Evolutionary conservation across 2,329 filamentous ascomycete species (phyloP).

Genomic region (Colletotrichum sp.): DNA sequence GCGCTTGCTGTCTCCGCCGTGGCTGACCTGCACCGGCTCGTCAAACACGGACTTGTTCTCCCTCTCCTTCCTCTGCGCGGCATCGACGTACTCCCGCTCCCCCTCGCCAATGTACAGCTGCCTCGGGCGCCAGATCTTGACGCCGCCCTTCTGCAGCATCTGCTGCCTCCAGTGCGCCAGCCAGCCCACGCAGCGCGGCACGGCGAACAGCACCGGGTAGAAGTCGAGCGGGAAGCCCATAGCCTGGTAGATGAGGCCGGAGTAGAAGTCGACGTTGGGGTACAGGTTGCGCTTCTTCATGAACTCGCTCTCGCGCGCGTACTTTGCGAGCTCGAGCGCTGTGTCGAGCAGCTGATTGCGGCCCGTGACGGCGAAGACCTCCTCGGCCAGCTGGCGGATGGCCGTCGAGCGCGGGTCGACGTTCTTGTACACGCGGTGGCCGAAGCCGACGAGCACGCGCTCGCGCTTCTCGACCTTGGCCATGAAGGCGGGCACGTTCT

Average conservation of each 20-base stretch:
- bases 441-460: conserved; percentile 59
- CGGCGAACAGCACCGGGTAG: conserved; percentile 56
- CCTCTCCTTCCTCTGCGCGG: conserved; percentile 36
- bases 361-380: conserved; percentile 54
- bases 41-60: conserved; percentile 35
- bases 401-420: conserved; percentile 57
- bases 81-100: conserved; percentile 48
- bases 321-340: conserved; percentile 49
- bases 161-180: conserved; percentile 57
- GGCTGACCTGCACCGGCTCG: conserved; percentile 38
- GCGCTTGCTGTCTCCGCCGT: conserved; percentile 48
- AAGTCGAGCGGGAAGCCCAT: conserved; percentile 60
- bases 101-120: conserved; percentile 53
- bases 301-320: conserved; percentile 50
- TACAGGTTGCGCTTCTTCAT: conserved; percentile 54
- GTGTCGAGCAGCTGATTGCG: conserved; percentile 57
- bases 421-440: conserved; percentile 60
- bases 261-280: conserved; percentile 59
- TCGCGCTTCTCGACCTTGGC: conserved; percentile 54
- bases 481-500: conserved; percentile 57
- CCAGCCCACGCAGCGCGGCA: conserved; percentile 56
- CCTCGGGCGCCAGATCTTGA: conserved; percentile 56
- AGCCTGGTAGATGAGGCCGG: conserved; percentile 56
- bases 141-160: conserved; percentile 49
- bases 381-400: conserved; percentile 53